These are phyloP conservation scores for Colletotrichum sp. DNA, from an alignment of 2,329 filamentous ascomycete genomes.

Conservation along the genomic window DNA sequence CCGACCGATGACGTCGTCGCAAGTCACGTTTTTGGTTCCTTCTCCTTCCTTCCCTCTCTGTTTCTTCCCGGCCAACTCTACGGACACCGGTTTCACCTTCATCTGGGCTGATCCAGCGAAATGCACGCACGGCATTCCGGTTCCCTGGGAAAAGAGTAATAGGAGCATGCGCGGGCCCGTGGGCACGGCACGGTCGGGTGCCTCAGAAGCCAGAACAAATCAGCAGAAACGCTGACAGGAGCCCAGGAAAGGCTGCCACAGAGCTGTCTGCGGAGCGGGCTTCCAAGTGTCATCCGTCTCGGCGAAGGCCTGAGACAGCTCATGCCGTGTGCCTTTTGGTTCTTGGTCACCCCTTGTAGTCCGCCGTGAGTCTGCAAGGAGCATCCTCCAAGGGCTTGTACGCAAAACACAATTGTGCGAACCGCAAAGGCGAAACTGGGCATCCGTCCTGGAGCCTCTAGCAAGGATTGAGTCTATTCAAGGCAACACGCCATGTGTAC, in stretches of 20 bases:
- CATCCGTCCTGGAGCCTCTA: background rate
- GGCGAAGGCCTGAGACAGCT: background rate
- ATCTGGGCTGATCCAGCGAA: background rate
- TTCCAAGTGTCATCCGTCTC: background rate
- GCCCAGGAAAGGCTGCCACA: background rate
- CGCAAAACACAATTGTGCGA: background rate
- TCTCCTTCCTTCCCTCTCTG: background rate
- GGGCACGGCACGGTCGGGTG: constrained; percentile 5
- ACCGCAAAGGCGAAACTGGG: background rate
- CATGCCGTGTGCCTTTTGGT: background rate
- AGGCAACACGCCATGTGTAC: background rate
- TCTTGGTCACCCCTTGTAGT: background rate
- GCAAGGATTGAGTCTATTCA: background rate
- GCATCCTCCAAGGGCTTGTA: background rate
- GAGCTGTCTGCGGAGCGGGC: background rate
- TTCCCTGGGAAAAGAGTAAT: background rate
- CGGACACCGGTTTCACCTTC: constrained; percentile 13
- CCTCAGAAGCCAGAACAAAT: background rate
- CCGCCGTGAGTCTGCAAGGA: background rate
- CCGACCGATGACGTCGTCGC: constrained; percentile 2
- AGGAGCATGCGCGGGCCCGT: background rate
- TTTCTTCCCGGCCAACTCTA: background rate
- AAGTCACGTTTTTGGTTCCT: background rate
- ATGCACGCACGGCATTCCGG: constrained; percentile 3
- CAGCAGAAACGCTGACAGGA: constrained; percentile 19